A percentile compares a stretch with the other conserved stretches of the same genome.
These are phyloP conservation scores for Citrus australasica DNA, from an alignment of 345 rosid genomes.

Conservation along the genomic window DNA sequence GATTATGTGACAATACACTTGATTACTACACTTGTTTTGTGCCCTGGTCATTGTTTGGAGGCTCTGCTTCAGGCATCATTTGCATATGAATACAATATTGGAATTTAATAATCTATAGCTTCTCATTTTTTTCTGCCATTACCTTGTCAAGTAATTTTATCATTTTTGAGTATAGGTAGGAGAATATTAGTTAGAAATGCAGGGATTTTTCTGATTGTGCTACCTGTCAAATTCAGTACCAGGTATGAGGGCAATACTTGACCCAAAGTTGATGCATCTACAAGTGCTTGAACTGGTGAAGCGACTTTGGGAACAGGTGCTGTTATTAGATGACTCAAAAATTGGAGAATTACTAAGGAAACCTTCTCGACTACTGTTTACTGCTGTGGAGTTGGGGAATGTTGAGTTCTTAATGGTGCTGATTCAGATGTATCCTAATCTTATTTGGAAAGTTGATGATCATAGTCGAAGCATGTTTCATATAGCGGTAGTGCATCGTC, in stretches of 20 bases:
- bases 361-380: constrained; percentile 28
- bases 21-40: no score
- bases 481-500: constrained; percentile 32
- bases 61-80: no score
- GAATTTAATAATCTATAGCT: not conserved
- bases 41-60: no score
- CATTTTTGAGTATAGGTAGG: constrained; percentile 16
- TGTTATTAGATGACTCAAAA: constrained; percentile 28
- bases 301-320: constrained; percentile 27
- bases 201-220: not conserved
- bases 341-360: constrained; percentile 20
- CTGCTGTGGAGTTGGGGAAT: constrained; percentile 37
- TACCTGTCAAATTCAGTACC: constrained; percentile 29
- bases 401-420: constrained; percentile 30
- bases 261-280: constrained; percentile 20
- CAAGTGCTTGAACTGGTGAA: constrained; percentile 33
- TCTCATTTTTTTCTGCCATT: not conserved
- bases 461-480: constrained; percentile 31
- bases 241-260: constrained; percentile 15
- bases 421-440: constrained; percentile 22
- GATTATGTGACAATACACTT: not conserved
- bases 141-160: constrained; percentile 6
- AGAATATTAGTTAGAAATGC: not conserved
- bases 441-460: constrained; percentile 33
- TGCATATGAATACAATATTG: not conserved